Base-by-base conservation (phyloP, 345 rosid species). In the Cardamine occulta region DNA sequence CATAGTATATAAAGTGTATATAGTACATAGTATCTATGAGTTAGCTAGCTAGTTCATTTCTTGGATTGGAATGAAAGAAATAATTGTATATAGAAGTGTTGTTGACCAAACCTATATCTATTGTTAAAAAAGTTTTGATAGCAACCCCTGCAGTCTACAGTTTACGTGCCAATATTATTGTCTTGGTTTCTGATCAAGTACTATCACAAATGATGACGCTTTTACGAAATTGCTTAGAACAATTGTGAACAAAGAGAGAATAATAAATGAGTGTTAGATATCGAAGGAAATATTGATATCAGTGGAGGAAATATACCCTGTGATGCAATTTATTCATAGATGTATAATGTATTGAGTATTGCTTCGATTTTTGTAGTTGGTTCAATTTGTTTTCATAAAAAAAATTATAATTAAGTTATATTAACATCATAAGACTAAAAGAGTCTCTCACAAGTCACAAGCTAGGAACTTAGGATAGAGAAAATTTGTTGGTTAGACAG, bases 81-180 rank as follows among this genome's bases (percentile, higher is more conserved):
- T 63, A 54, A 68, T 52, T 69, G 75, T 24, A 23, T 44, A 62
- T 32, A 62, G n/a, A 42, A 69, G 65, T 31, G 13, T 53, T 62
- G 58, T 54, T 69, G 80, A 76, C 70, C 70, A 69, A 26, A 44
- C 74, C 70, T 53, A 31, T 54, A 29, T 53, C 69, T 52, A 40
- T 61, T 28, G 29, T 73, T 31, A 42, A 51, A 70, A 70, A 69
- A 32, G 75, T 76, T 69, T 53, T 54, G 80, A 76, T 44, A 69
- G 80, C 75, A 76, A 76, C 75, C 65, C 42, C 24, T 76, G 49
- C 70, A 76, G 63, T 53, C 74, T 68, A 68, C 13, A 29, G 58
- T 53, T 75, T 69, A 62, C 57, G 70, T 76, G 74, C 80, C 74
- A 62, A 62, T 68, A 54, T 54, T 76, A 69, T 76, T 69, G 80